A percentile compares a stretch with the other conserved stretches of the same genome.
Conservation (phyloP, 2,329 filamentous ascomycete genomes). For the Davidsoniella eucalypti region DNA sequence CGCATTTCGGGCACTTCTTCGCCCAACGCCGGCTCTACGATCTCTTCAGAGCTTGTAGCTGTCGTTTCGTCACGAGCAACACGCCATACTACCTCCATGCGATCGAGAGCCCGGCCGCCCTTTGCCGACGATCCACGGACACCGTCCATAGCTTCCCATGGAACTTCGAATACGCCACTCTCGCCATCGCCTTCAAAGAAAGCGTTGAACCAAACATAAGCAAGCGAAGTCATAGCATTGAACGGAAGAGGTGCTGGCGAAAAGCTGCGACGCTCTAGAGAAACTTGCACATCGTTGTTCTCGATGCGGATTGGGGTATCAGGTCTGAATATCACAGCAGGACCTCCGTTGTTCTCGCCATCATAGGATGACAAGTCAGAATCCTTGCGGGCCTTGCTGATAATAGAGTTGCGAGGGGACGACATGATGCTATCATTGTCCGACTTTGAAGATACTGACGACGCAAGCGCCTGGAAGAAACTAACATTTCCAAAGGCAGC, state of each 20-base stretch:
- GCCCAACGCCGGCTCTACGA: constrained; percentile 47
- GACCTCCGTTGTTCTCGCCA: constrained; percentile 37
- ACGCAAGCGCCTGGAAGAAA: constrained; percentile 12
- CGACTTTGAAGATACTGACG: constrained; percentile 10
- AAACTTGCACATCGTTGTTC: constrained; percentile 77
- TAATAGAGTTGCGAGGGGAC: constrained; percentile 6
- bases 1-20: constrained; percentile 53
- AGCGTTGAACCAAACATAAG: constrained; percentile 92
- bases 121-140: constrained; percentile 80
- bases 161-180: constrained; percentile 44
- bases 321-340: constrained; percentile 66
- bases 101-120: constrained; percentile 67
- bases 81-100: constrained; percentile 73
- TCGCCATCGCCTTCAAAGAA: constrained; percentile 64
- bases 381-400: constrained; percentile 2
- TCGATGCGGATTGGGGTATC: constrained; percentile 50
- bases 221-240: constrained; percentile 82
- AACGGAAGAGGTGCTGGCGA: constrained; percentile 60
- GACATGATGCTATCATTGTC: constrained; percentile 11
- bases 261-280: constrained; percentile 73
- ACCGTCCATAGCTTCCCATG: constrained; percentile 65
- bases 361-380: constrained; percentile 15
- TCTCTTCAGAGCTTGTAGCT: constrained; percentile 18
- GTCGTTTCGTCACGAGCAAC: constrained; percentile 14
- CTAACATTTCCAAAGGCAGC: constrained; percentile 11